These are phyloP conservation scores for Linnemannia zychae DNA, from an alignment of 192 early-diverging fungal genomes.

Conservation along the genomic window DNA sequence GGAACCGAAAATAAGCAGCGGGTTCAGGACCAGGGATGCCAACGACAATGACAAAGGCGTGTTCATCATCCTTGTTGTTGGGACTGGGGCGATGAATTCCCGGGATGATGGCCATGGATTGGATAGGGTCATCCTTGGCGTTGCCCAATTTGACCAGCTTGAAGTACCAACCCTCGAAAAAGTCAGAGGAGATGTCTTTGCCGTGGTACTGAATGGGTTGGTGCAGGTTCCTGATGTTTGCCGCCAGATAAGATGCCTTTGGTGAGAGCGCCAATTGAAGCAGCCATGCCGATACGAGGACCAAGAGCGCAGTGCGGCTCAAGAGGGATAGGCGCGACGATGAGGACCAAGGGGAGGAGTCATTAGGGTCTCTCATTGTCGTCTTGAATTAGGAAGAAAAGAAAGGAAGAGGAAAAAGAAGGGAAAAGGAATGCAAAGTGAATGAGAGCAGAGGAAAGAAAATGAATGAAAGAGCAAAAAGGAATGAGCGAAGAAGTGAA, in stretches of 20 bases:
- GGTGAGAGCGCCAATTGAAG: constrained; percentile 19
- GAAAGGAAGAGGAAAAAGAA: neutral
- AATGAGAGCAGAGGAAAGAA: neutral
- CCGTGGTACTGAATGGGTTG: constrained; percentile 54
- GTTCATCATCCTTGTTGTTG: constrained; percentile 19
- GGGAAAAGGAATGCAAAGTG: neutral
- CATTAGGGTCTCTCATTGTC: neutral
- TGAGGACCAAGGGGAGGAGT: neutral
- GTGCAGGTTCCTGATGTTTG: constrained; percentile 44
- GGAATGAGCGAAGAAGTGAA: neutral
- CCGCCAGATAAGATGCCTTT: constrained; percentile 15
- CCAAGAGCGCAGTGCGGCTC: constrained; percentile 11
- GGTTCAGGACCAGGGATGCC: constrained; percentile 25
- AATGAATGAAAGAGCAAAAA: neutral
- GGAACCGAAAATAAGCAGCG: constrained; percentile 60
- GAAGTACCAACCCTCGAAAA: constrained; percentile 65
- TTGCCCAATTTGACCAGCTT: constrained; percentile 42
- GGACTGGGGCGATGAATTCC: constrained; percentile 53
- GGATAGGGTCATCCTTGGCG: constrained; percentile 1
- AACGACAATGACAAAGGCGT: constrained; percentile 60
- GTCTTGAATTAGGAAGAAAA: neutral
- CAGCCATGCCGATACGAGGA: constrained; percentile 11
- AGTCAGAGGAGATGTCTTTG: constrained; percentile 36
- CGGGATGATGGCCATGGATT: constrained; percentile 55
- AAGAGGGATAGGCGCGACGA: neutral